Conservation (phyloP, 148 eudicot genomes). For the Heliamphora exappendiculata region DNA sequence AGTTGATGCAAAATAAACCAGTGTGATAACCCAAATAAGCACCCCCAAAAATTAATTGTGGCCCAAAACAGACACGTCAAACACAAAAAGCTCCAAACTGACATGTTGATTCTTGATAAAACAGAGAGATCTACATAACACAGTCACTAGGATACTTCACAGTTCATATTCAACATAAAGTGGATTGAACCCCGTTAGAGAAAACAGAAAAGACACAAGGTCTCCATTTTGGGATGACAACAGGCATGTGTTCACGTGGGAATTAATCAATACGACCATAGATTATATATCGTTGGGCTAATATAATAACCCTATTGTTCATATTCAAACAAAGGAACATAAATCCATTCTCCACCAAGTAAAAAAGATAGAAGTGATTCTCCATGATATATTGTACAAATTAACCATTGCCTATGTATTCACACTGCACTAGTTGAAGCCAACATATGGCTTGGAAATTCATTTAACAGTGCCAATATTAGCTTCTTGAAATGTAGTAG, state of each 20-base stretch:
- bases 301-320: neutral
- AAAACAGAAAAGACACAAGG: neutral
- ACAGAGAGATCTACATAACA: neutral
- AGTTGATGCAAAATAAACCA: conserved; percentile 4
- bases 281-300: neutral
- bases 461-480: conserved; percentile 2
- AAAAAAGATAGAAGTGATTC: too few relatives aligned
- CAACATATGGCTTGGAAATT: neutral
- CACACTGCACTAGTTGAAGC: neutral
- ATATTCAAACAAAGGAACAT: neutral
- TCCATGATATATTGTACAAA: neutral
- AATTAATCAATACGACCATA: neutral
- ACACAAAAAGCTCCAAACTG: too few relatives aligned
- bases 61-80: neutral
- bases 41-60: neutral
- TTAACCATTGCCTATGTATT: neutral
- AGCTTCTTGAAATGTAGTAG: neutral
- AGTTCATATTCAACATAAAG: neutral
- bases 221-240: neutral
- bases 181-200: neutral
- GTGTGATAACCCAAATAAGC: neutral
- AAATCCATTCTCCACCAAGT: neutral
- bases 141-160: neutral
- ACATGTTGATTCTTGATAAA: neutral
- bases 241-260: neutral